A percentile compares a stretch with the other conserved stretches of the same genome.
Evolutionary conservation across 2,329 filamentous ascomycete species (phyloP).

Genomic region (Calonectria pseudoreteaudii): DNA sequence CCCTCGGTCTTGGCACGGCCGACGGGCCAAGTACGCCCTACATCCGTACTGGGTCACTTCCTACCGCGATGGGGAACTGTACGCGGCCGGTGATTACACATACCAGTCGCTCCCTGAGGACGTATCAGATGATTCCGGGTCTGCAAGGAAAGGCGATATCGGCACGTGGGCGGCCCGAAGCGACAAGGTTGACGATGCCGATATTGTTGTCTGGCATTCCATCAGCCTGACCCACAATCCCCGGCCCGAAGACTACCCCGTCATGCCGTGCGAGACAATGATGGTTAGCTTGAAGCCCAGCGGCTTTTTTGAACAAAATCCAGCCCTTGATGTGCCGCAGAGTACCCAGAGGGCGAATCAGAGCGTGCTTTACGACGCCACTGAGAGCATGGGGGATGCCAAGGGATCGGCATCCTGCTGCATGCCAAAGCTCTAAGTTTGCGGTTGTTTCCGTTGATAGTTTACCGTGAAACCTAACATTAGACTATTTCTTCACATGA

Average conservation of each 20-base stretch:
- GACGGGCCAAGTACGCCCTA: constrained; percentile 11
- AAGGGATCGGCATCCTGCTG: neutral
- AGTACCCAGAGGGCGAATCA: constrained; percentile 21
- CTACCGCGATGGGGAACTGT: constrained; percentile 18
- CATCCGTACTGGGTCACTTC: constrained; percentile 23
- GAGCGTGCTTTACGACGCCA: constrained; percentile 13
- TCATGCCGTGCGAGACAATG: constrained; percentile 25
- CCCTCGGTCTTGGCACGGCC: constrained; percentile 15
- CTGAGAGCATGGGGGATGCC: neutral
- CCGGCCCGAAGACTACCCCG: constrained; percentile 18
- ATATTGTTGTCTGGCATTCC: constrained; percentile 25
- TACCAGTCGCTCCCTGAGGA: constrained; percentile 22
- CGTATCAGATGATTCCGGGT: neutral
- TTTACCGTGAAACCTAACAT: neutral
- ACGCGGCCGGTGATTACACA: constrained; percentile 23
- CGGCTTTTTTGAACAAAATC: constrained; percentile 24
- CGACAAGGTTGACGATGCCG: constrained; percentile 17
- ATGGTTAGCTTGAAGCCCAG: constrained; percentile 18
- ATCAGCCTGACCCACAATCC: constrained; percentile 20
- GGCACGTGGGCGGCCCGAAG: constrained; percentile 9
- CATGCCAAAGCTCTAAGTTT: constrained; percentile 6
- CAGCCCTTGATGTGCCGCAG: constrained; percentile 21
- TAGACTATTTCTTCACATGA: neutral
- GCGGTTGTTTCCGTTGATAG: neutral
- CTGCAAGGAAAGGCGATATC: neutral